Base-by-base conservation (phyloP, 2,329 filamentous ascomycete genomes). In the Ascochyta fabae region DNA sequence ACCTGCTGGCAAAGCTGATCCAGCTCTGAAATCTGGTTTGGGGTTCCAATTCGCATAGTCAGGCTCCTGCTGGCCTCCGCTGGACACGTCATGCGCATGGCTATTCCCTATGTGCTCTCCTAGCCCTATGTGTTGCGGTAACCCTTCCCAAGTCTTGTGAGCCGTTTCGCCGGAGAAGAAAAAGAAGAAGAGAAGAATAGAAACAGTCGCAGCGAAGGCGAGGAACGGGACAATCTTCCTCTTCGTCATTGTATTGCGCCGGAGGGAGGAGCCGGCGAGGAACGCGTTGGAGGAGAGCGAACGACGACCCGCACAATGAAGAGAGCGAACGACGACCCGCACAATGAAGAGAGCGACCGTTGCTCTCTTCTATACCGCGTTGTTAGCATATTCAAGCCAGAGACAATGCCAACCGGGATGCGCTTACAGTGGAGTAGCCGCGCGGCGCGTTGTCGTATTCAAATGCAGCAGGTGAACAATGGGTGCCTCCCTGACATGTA, bases 121-220 rank as follows among this genome's bases (percentile, higher is more conserved):
- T 6, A 79, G 51, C 15, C 75, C 76, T 31, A 80, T 57, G 38
- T 73, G 66, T 56, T 80, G 75, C 22, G 78, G 78, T 23, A 79
- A 45, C 2, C 66, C 65, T 29, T 64, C 68, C 74, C 75, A 78
- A 59, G 73, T 69, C 41, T 74, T 67, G 38, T 67, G 69, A 13
- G 65, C 60, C 16, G 67, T 61, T 19, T 65, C 60, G 48, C 62
- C 70, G 27, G 75, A 74, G 56, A 77, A 77, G 51, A 79, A 69
- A 8, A 26, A 77, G 52, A 79, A 69, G 61, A 79, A 75, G 52
- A 77, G 65, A 53, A 78, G 64, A 39, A 78, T 67, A 44, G 76
- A 61, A 29, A 69, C 39, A 34, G 67, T 59, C n/a, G 65, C 54
- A 19, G 59, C 54, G 13, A 72, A 49, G 39, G 71, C 71, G 35